Percentiles rank a stretch among this genome's conserved stretches.
phyloP scores from a whole-genome alignment of 768 basidiomycete genomes.

The Clavaria fumosa region DNA sequence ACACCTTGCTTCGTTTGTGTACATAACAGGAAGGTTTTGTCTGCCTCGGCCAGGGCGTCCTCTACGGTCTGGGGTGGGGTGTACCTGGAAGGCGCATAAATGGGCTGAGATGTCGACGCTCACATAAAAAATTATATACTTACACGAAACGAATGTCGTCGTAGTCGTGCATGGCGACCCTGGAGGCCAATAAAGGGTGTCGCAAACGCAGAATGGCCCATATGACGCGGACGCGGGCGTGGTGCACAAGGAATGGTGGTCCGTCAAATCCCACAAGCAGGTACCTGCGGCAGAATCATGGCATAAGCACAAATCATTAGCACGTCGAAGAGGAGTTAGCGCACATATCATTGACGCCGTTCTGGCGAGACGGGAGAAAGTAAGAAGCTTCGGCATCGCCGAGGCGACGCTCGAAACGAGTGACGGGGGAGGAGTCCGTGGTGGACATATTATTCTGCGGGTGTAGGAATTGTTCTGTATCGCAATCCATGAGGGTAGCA shows the following conservation, averaged over 20 bases:
- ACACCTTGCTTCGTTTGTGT: conserved; percentile 39
- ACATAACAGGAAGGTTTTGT: conserved; percentile 33
- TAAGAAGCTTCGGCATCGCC: conserved; percentile 71
- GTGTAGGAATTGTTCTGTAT: too few species aligned
- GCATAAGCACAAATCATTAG: neutral
- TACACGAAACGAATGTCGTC: conserved; percentile 55
- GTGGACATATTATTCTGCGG: neutral
- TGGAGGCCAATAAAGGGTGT: conserved; percentile 59
- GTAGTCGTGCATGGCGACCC: conserved; percentile 43
- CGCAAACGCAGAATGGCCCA: conserved; percentile 62
- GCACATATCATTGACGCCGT: conserved; percentile 80
- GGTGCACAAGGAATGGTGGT: conserved; percentile 25
- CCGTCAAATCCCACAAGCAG: conserved; percentile 56
- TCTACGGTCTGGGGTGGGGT: conserved; percentile 25
- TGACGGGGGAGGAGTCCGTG: neutral
- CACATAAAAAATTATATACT: conserved; percentile 13
- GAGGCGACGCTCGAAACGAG: conserved; percentile 33
- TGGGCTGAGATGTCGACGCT: neutral
- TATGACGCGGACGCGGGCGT: conserved; percentile 34
- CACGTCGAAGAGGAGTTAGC: conserved; percentile 12
- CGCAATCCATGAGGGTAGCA: too few species aligned
- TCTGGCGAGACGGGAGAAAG: conserved; percentile 63
- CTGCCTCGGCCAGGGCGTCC: conserved; percentile 34
- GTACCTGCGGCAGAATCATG: conserved; percentile 36
- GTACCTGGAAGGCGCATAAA: conserved; percentile 27